phyloP scores from a whole-genome alignment of 768 basidiomycete genomes.

The Leccinum incarnatum region DNA sequence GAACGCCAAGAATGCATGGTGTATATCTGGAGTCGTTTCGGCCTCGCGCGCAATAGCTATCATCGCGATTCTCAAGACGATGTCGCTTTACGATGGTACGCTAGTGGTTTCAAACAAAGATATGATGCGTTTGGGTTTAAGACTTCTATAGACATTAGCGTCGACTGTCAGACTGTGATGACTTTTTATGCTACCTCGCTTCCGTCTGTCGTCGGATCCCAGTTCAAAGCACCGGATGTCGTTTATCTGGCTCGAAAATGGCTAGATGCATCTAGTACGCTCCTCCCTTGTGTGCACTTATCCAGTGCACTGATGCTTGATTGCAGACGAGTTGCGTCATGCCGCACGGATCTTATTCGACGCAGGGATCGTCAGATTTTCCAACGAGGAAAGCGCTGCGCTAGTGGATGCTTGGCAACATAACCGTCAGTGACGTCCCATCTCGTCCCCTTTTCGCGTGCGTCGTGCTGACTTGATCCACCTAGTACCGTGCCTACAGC shows the following conservation, averaged over 20 bases:
- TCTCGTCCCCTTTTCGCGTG: background rate
- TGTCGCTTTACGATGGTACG: constrained; percentile 72
- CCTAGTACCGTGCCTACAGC: constrained; percentile 61
- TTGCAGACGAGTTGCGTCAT: constrained; percentile 67
- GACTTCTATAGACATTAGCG: constrained; percentile 53
- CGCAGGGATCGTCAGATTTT: constrained; percentile 61
- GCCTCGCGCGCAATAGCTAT: constrained; percentile 70
- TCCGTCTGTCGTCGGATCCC: constrained; percentile 52
- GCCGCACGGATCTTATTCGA: constrained; percentile 80
- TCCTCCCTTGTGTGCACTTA: background rate
- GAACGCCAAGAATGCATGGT: constrained; percentile 55
- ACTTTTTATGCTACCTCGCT: constrained; percentile 80
- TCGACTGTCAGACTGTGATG: constrained; percentile 68
- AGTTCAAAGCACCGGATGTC: constrained; percentile 67
- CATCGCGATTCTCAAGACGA: constrained; percentile 61
- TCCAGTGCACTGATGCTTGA: constrained; percentile 4
- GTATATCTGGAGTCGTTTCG: constrained; percentile 66
- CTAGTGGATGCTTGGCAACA: constrained; percentile 65
- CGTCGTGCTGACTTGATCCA: constrained; percentile 9
- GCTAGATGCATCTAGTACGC: constrained; percentile 71
- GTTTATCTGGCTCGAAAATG: constrained; percentile 71
- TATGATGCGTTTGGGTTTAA: background rate
- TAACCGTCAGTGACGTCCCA: constrained; percentile 43
- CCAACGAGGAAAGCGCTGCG: constrained; percentile 61
- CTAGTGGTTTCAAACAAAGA: background rate